phyloP scores from a whole-genome alignment of 148 eudicot species.

The Rhododendron ovatum region DNA sequence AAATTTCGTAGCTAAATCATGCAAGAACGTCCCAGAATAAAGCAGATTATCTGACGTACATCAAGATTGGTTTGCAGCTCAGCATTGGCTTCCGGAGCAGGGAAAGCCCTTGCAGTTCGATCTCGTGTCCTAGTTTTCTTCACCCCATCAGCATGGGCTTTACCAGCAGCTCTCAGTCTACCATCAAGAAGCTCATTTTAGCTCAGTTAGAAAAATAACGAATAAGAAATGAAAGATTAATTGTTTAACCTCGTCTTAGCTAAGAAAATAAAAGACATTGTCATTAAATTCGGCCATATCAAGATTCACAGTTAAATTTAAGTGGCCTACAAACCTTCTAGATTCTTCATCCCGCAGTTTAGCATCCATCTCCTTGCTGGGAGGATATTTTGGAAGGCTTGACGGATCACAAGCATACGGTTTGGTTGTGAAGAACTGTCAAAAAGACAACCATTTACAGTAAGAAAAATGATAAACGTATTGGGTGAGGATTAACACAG shows the following conservation, averaged over 20 bases:
- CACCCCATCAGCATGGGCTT: slow-evolving; percentile 43
- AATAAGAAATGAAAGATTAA: not conserved
- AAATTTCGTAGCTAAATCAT: not conserved
- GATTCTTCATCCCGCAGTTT: slow-evolving; percentile 78
- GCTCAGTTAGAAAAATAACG: not conserved
- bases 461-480: not conserved
- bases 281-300: not conserved
- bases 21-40: not conserved
- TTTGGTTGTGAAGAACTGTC: slow-evolving; percentile 66
- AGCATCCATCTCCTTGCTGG: slow-evolving; percentile 87
- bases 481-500: not conserved
- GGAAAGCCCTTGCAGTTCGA: slow-evolving; percentile 53
- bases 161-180: slow-evolving; percentile 61
- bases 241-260: not conserved
- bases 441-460: not conserved
- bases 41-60: slow-evolving; percentile 37
- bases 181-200: slow-evolving; percentile 12
- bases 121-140: slow-evolving; percentile 56
- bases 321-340: slow-evolving; percentile 41
- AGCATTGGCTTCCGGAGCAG: slow-evolving; percentile 84
- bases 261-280: not conserved
- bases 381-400: slow-evolving; percentile 80
- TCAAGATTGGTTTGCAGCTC: slow-evolving; percentile 77
- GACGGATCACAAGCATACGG: slow-evolving; percentile 83
- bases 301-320: not conserved